Evolutionary conservation across 106 monocot genomes (phyloP), one percentile per base, ranked within the genome.

Genomic region (Dendrobium catenatum): DNA sequence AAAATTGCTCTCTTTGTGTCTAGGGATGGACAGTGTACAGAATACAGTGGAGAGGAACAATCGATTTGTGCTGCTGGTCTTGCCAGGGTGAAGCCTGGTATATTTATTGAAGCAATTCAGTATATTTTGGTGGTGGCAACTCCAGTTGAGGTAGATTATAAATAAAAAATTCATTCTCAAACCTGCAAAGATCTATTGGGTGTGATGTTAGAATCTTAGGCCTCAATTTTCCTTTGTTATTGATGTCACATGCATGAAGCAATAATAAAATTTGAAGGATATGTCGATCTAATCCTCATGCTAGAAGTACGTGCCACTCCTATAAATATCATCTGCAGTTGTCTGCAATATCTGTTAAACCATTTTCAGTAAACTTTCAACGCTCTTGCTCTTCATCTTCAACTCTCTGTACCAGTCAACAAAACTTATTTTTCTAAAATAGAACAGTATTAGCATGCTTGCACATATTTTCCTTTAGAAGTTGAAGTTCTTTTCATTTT

Each of bases 41-140:
- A 94, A 87, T 89, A 96, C 78, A 90, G 83, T 78, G 85, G 84
- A 42, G 92, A 86, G 75, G 96, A 96, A 42, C 94, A 92, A 85
- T 92, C 90, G 20, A 90, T 96, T 66, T 92, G 94, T 85, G 92
- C 94, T 79, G 94, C 90, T 54, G 94, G 94, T 22, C 92, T 96
- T 80, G 94, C 89, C 78, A 96, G 79, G 82, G 81, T 90, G 55
- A 96, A 90, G 83, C 86, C 90, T 87, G 94, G 94, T 41, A 83
- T 92, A 83, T 96, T 96, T 90, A 84, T 96, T 87, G 96, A 94
- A 90, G 96, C 94, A 33, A 96, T 96, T 78, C 96, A 94, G 55
- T 90, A 94, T 80, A 86, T 96, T 72, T 68, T 96, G 78, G 89
- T 96, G 51, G 79, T 96, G 27, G 96, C 94, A 73, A 94, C 94